A percentile compares a stretch with the other conserved stretches of the same genome.
phyloP scores from a whole-genome alignment of 179 eudicot genomes.

The Vitellaria paradoxa region DNA sequence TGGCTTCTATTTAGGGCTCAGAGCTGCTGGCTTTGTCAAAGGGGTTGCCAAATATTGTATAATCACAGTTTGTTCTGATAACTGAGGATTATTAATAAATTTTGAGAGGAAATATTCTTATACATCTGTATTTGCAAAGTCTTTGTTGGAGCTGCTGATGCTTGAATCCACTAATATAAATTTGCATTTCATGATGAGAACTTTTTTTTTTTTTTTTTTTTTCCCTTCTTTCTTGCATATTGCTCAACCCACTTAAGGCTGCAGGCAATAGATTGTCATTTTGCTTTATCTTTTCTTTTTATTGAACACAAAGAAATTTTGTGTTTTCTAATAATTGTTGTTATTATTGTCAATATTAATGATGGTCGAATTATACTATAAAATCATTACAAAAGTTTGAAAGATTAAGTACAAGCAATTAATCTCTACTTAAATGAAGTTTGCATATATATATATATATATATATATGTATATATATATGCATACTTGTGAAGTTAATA shows the following conservation, averaged over 20 bases:
- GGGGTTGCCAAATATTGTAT: too few species aligned
- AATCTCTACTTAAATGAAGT: not conserved
- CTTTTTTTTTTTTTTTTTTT: not conserved
- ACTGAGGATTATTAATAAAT: too few species aligned
- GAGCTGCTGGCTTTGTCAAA: too few species aligned
- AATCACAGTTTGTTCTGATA: too few species aligned
- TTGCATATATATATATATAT: not conserved
- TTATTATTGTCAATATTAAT: not conserved
- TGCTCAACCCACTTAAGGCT: not conserved
- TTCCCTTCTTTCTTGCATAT: too few species aligned
- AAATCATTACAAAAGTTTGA: slow-evolving; percentile 3
- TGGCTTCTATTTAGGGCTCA: too few species aligned
- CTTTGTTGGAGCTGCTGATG: not conserved
- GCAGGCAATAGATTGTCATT: not conserved
- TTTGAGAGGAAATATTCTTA: too few species aligned
- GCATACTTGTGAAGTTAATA: too few species aligned
- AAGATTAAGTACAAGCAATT: not conserved
- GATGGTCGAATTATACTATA: slow-evolving; percentile 4
- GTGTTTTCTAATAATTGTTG: not conserved
- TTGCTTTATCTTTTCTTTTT: not conserved
- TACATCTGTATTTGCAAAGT: not conserved
- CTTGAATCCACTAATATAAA: not conserved
- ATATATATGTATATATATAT: too few species aligned
- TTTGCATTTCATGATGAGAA: not conserved
- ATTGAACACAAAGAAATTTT: not conserved